Conservation (phyloP, 768 basidiomycete species). For the Xerocomellus amylosporus region DNA sequence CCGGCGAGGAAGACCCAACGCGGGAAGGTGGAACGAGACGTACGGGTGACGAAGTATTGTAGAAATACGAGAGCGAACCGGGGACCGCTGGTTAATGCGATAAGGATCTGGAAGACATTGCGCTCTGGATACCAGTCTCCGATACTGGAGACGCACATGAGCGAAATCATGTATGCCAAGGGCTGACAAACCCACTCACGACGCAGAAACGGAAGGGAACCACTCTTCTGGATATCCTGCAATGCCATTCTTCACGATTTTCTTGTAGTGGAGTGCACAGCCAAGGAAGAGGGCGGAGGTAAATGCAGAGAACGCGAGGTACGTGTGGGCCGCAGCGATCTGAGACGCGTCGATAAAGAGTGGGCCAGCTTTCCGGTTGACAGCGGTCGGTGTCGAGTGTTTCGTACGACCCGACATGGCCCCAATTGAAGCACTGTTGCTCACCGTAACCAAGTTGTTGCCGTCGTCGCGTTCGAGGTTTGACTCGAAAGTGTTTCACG, state of each 20-base stretch:
- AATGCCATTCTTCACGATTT: constrained; percentile 82
- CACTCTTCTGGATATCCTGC: constrained; percentile 84
- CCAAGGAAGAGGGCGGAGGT: constrained; percentile 59
- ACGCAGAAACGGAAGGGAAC: constrained; percentile 88
- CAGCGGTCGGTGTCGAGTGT: neutral
- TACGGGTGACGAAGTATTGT: constrained; percentile 58
- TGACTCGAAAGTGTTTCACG: no score
- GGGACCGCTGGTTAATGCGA: constrained; percentile 84
- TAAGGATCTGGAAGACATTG: constrained; percentile 81
- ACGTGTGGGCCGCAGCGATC: constrained; percentile 63
- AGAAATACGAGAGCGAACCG: constrained; percentile 65
- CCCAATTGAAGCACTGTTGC: neutral
- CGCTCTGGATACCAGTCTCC: constrained; percentile 91
- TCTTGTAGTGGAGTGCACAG: constrained; percentile 69
- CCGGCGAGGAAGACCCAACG: constrained; percentile 58
- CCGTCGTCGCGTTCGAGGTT: neutral
- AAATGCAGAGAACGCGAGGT: constrained; percentile 66
- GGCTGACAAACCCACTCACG: constrained; percentile 43
- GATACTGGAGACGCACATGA: constrained; percentile 49
- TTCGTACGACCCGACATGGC: constrained; percentile 22
- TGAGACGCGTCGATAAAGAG: constrained; percentile 44
- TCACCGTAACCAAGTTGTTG: neutral
- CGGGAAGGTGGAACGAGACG: constrained; percentile 42
- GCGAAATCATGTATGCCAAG: neutral
- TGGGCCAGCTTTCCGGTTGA: constrained; percentile 7